phyloP scores from a whole-genome alignment of 352 stramenopile genomes.

The Phytopythium vexans region DNA sequence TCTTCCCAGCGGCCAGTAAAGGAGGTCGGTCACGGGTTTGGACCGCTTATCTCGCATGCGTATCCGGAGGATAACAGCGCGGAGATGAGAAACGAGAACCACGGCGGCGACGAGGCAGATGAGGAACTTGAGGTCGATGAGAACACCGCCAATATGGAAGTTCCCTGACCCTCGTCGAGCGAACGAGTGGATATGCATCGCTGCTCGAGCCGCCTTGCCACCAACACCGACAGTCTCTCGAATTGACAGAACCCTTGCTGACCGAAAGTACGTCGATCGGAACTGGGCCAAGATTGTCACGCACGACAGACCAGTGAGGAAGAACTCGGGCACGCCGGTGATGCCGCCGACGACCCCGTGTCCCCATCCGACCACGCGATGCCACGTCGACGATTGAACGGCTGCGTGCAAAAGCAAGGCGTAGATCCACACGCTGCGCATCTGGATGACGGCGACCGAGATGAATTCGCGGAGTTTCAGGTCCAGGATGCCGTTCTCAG shows the following conservation, averaged over 20 bases:
- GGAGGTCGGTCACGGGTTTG: neutral
- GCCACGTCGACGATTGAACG: conserved; percentile 12
- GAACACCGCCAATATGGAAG: conserved; percentile 18
- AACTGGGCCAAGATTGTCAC: conserved; percentile 31
- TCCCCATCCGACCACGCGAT: conserved; percentile 5
- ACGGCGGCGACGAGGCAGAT: conserved; percentile 16
- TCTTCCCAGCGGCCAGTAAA: neutral
- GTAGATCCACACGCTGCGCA: conserved; percentile 45
- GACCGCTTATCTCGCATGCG: neutral
- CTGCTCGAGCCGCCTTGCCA: neutral
- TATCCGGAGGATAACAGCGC: neutral
- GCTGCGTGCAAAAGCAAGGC: conserved; percentile 23
- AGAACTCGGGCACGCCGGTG: conserved; percentile 27
- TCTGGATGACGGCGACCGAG: conserved; percentile 30
- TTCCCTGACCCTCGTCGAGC: conserved; percentile 12
- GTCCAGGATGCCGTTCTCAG: conserved; percentile 20
- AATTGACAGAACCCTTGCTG: conserved; percentile 10
- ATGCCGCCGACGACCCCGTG: conserved; percentile 16
- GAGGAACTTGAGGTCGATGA: conserved; percentile 32
- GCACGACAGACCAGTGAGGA: conserved; percentile 29
- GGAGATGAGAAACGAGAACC: neutral
- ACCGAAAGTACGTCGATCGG: conserved; percentile 19
- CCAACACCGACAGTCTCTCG: neutral
- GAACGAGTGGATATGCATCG: conserved; percentile 8
- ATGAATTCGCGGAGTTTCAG: conserved; percentile 26